Evolutionary conservation across 2,329 filamentous ascomycete genomes (phyloP).

Genomic region (Verticillium nubilum): DNA sequence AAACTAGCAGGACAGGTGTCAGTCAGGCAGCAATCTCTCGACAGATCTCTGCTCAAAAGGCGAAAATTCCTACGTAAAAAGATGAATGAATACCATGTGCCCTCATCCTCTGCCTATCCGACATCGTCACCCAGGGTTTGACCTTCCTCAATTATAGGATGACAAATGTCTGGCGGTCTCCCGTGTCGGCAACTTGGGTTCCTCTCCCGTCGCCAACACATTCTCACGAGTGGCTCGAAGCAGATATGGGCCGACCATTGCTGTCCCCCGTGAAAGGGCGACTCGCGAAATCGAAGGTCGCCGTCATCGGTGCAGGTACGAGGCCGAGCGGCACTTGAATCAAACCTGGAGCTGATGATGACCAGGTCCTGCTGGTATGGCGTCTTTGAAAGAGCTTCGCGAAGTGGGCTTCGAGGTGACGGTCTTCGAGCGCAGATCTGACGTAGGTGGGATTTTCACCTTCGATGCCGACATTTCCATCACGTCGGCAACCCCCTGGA

Average conservation of each 20-base stretch:
- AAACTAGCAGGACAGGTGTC: too few species aligned
- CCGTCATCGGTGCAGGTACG: slow-evolving; percentile 16
- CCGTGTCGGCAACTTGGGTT: neutral
- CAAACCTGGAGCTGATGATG: neutral
- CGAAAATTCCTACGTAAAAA: too few species aligned
- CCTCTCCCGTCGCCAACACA: neutral
- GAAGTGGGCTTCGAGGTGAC: slow-evolving; percentile 19
- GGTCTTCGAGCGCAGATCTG: slow-evolving; percentile 15
- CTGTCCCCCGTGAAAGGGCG: neutral
- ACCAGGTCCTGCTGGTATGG: slow-evolving; percentile 15
- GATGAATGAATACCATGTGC: neutral
- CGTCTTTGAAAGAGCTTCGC: slow-evolving; percentile 15
- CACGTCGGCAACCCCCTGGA: slow-evolving; percentile 15
- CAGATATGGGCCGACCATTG: neutral
- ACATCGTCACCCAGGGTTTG: neutral
- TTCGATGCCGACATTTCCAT: slow-evolving; percentile 15
- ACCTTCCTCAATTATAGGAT: neutral
- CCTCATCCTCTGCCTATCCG: neutral
- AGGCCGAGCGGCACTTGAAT: neutral
- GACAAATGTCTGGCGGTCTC: neutral
- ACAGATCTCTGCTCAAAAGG: too few species aligned
- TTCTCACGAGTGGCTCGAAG: neutral
- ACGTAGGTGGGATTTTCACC: slow-evolving; percentile 17
- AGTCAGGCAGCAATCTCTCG: too few species aligned
- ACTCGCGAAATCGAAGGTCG: slow-evolving; percentile 2